Base-by-base conservation (phyloP, 495 filamentous ascomycete species). In the Penicillium lividum region DNA sequence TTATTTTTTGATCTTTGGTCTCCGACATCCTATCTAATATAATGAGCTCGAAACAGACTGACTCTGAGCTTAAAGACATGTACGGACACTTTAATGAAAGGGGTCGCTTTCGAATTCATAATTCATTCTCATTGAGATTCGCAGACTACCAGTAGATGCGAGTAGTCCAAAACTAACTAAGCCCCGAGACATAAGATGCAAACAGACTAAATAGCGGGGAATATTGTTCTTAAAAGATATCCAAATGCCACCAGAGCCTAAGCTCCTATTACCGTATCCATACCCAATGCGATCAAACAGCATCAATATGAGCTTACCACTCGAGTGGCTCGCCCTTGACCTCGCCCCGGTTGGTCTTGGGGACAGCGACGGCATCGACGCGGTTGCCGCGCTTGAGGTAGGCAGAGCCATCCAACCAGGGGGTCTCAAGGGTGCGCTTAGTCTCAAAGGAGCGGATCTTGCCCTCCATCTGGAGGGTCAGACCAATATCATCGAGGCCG, bases 401-500 rank as follows among this genome's bases (percentile, higher is more conserved):
- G 9, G 83, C 92, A 52, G 77, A 85, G 25, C 94, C 94, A 70
- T 97, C 92, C 67, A 98, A 74, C 94, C 94, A 98, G 16, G 94
- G 93, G 36, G 91, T 96, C 54, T 90, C 84, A 34, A 79, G 73
- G 31, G 86, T 86, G 62, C 92, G 82, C 77, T 85, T 84, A 63
- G 78, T 72, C 82, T 98, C 94, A 68, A 94, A 97, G 54, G 80
- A 78, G 53, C 79, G 79, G 68, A 98, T 98, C 82, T 95, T 92
- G 51, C 89, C 86, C 63, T 92, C 92, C 73, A 92, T 83, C 75
- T 96, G 89, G 74, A 97, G 88, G 18, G 94, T 98, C 38, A 98
- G 76, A 50, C 92, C 94, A 61, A 98, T 98, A 63, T 98, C 94
- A 73, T 98, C 94, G 8, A 98, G 84, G 1, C 94, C 94, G 70